Evolutionary conservation across 1,284 basidiomycete species (phyloP), one percentile per base, ranked within the genome.

Genomic region (Malassezia sympodialis): DNA sequence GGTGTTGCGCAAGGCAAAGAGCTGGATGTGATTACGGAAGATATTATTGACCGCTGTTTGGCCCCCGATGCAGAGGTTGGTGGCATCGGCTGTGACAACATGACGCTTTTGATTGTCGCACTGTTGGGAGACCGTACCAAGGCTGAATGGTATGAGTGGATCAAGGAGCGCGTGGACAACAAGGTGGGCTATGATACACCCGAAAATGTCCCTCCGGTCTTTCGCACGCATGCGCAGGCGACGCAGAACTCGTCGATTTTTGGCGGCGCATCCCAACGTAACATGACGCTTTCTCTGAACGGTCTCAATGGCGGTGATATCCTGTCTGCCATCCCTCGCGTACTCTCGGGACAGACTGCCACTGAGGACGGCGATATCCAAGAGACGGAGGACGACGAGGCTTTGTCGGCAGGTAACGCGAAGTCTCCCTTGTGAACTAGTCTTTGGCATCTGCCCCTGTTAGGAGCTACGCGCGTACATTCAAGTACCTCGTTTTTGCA

Each of bases 51-150:
- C 62, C 84, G 86, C 63, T 98, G 94, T 75, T 81, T 96, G 43
- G 91, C 94, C 11, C 90, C 91, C 1, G 89, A 96, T 74, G 87
- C 88, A 2, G 86, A 87, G 43, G 87, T 87, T 37, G 89, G 88
- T 41, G 93, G 94, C 15, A 88, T 96, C 59, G 94, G 94, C 21
- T 96, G 91, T 74, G 94, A 99, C 79, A 98, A 99, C 79, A 99
- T 99, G 94, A 98, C 94, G 0, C 80, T 94, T 51, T 82, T 96
- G 63, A 82, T 98, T 56, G 82, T 98, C 45, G 94, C 89, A 4
- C 75, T 98, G 46, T 81, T 94, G 28, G 81, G 87, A 61, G 91
- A 88, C 28, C 83, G 84, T 57, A 89, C 89, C 14, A 83, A 85
- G 73, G 85, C 89, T 61, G 84, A 94, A 72, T 99, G 94, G 94